Evolutionary conservation across 306 rosid genomes (phyloP).

Genomic region (Cucurbita pepo): DNA sequence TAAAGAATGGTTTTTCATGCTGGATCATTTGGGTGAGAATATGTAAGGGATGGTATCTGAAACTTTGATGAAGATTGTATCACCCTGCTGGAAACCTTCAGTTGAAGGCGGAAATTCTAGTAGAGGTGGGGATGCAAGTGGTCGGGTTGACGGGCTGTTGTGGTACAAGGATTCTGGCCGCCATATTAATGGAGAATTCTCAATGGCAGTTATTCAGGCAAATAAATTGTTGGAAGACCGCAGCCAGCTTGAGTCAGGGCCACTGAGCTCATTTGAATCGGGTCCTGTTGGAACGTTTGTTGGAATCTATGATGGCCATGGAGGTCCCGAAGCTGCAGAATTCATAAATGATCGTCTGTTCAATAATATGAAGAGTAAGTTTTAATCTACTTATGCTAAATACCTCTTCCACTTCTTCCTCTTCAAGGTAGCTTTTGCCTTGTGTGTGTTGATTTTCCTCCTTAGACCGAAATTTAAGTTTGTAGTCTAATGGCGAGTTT

Average conservation of each 20-base stretch:
- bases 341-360: constrained; percentile 56
- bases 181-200: constrained; percentile 68
- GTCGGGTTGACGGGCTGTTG: constrained; percentile 54
- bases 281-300: constrained; percentile 71
- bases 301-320: constrained; percentile 93
- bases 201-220: constrained; percentile 97
- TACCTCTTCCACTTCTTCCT: neutral
- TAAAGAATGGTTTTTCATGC: constrained; percentile 27
- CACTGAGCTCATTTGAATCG: constrained; percentile 35
- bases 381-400: constrained; percentile 6
- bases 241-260: constrained; percentile 86
- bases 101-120: constrained; percentile 38
- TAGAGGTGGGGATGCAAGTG: constrained; percentile 40
- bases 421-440: neutral
- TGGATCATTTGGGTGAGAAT: constrained; percentile 56
- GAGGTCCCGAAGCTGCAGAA: constrained; percentile 82
- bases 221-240: constrained; percentile 85
- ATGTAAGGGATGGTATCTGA: constrained; percentile 81
- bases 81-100: constrained; percentile 65
- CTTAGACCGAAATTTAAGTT: neutral
- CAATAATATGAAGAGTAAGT: constrained; percentile 56
- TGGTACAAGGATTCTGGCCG: constrained; percentile 80
- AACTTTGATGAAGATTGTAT: constrained; percentile 47
- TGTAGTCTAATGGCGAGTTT: neutral
- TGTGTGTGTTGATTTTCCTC: neutral